Percentiles rank a stretch among this genome's conserved stretches.
These are phyloP conservation scores for Stenocarpella maydis DNA, from an alignment of 2,329 filamentous ascomycete genomes.

Conservation along the genomic window DNA sequence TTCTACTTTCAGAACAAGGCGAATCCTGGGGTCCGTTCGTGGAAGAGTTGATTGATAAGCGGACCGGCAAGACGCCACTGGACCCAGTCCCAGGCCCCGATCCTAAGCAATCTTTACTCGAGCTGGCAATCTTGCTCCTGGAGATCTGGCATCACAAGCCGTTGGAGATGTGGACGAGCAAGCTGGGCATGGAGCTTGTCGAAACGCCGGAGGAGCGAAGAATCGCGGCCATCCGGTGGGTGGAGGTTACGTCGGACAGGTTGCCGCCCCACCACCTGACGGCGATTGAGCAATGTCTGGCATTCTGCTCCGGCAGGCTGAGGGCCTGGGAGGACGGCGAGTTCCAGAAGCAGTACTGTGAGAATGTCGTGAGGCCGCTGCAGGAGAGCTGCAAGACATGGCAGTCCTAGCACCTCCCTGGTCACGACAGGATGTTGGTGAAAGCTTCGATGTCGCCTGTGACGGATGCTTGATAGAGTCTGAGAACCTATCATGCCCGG, in stretches of 20 bases:
- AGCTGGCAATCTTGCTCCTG: neutral
- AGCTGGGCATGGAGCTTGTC: neutral
- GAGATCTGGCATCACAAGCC: constrained; percentile 8
- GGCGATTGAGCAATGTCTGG: neutral
- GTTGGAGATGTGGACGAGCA: neutral
- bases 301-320: constrained; percentile 3
- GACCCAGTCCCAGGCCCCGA: neutral
- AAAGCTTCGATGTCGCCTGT: no score
- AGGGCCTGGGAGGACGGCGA: constrained; percentile 1
- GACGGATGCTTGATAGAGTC: no score
- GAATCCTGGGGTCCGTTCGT: neutral
- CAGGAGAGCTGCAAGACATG: constrained; percentile 3
- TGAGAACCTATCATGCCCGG: no score
- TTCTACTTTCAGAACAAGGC: neutral
- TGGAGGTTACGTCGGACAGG: constrained; percentile 5
- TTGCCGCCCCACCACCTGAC: neutral
- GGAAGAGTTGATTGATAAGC: neutral
- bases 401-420: neutral
- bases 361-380: neutral
- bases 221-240: constrained; percentile 1
- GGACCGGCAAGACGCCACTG: neutral
- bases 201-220: neutral
- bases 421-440: no score
- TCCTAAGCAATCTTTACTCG: neutral
- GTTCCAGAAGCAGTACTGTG: constrained; percentile 7